Evolutionary conservation across 805 yeast genomes (phyloP), one percentile per base, ranked within the genome.

Genomic region (Wickerhamiella occidentalis): DNA sequence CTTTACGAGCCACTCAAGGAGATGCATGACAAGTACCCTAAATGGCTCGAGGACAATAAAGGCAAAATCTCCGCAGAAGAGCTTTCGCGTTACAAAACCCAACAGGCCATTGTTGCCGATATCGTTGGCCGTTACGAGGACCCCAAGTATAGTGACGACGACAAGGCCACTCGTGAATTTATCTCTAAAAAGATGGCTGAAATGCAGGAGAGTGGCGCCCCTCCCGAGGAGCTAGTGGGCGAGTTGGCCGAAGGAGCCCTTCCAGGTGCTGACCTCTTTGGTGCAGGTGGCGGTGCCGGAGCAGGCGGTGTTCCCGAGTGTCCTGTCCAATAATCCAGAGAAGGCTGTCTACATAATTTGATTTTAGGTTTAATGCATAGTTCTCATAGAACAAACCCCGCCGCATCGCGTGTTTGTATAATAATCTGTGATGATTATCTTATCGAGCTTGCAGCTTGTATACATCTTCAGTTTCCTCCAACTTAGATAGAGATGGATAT

Each of bases 1-100:
- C 71, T 90, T 35, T 88, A 85, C 61, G 94, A 82, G 56, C 96
- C 97, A 2, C 73, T 90, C 66, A 82, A 80, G 59, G 95, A 86
- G 52, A 72, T 88, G 62, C 77, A 80, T 55, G 66, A 69, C 11
- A 85, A 84, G 60, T 85, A 79, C 62, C 84, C 86, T 2, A 73
- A 64, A 23, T 90, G 85, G 80, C 70, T 90, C 53, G 65, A 67
- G 41, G 75, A 74, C 44, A 73, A 82, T 54, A 68, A 69, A 47
- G 40, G 23, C 19, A 62, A 60, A 33, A 61, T 78, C 22, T 49
- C 70, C 6, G 67, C 63, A 2, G 76, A 68, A 5, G 80, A 82
- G 47, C 66, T 70, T 52, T 63, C 58, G 1, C 72, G 77, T 30
- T 86, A 80, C 64, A 65, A 71, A 50, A 65, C 70, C 36, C 97